Evolutionary conservation across 352 stramenopile genomes (phyloP).

Genomic region (Pythium rhizo-oryzae): DNA sequence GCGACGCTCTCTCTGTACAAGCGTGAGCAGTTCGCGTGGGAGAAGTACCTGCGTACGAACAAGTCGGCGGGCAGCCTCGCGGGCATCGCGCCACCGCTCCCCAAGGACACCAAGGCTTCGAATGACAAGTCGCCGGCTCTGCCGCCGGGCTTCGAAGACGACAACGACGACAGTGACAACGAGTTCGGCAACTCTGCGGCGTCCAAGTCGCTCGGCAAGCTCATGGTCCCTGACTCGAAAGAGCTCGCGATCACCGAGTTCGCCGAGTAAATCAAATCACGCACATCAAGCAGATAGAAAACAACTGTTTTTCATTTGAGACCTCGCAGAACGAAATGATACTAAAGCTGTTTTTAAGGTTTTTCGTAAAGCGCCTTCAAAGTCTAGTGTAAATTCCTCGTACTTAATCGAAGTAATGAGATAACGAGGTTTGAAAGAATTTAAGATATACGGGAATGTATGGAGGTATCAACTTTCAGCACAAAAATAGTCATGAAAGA

Average conservation of each 20-base stretch:
- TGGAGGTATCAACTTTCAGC: too few species aligned
- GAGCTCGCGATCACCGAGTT: conserved; percentile 78
- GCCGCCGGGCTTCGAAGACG: conserved; percentile 39
- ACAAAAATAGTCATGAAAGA: too few species aligned
- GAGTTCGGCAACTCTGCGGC: conserved; percentile 11
- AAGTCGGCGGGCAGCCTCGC: conserved; percentile 58
- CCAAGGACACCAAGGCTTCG: conserved; percentile 28
- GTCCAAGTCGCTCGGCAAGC: conserved; percentile 16
- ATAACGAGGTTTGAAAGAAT: too few species aligned
- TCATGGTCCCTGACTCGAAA: conserved; percentile 59
- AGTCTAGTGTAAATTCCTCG: too few species aligned
- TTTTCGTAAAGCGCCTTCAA: too few species aligned
- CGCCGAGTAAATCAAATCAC: conserved; percentile 45
- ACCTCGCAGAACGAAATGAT: too few species aligned
- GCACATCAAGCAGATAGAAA: background rate
- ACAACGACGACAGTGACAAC: conserved; percentile 34
- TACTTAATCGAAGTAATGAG: too few species aligned
- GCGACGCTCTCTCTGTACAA: conserved; percentile 83
- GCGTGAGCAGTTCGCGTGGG: conserved; percentile 80
- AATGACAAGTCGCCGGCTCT: conserved; percentile 14
- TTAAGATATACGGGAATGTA: too few species aligned
- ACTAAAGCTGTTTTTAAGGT: too few species aligned
- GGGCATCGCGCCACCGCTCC: conserved; percentile 51
- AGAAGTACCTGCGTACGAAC: conserved; percentile 78
- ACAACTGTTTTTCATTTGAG: too few species aligned